A percentile compares a stretch with the other conserved stretches of the same genome.
phyloP scores from a whole-genome alignment of 768 basidiomycete species.

The Asterophora lycoperdoides region DNA sequence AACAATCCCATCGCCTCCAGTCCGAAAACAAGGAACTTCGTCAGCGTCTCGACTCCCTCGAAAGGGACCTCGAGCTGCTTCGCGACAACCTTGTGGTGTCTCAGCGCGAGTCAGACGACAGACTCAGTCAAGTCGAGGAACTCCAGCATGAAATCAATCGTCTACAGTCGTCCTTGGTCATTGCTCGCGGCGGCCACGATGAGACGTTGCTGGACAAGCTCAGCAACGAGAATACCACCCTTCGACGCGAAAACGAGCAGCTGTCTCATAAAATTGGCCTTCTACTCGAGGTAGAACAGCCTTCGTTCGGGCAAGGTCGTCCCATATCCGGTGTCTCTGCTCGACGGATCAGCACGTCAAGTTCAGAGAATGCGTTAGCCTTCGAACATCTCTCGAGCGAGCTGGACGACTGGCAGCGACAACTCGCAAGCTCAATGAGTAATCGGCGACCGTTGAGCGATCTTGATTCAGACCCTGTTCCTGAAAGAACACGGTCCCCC shows the following conservation, averaged over 20 bases:
- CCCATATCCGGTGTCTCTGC: conserved; percentile 57
- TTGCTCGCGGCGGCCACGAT: conserved; percentile 72
- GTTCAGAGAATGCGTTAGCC: conserved; percentile 74
- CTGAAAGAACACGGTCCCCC: conserved; percentile 60
- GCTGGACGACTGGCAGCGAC: conserved; percentile 83
- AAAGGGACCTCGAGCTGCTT: conserved; percentile 69
- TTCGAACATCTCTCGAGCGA: conserved; percentile 79
- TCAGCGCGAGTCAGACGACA: conserved; percentile 77
- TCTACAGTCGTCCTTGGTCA: conserved; percentile 64
- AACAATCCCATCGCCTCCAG: conserved; percentile 66
- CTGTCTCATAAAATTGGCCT: conserved; percentile 89
- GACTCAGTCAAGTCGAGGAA: conserved; percentile 70
- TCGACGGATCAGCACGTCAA: conserved; percentile 68
- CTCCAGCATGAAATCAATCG: conserved; percentile 77
- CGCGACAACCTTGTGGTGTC: conserved; percentile 66
- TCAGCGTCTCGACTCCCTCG: conserved; percentile 64
- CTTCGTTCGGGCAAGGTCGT: conserved; percentile 57
- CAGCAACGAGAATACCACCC: conserved; percentile 71
- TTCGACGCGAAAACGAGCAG: conserved; percentile 84
- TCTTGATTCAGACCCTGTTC: conserved; percentile 55
- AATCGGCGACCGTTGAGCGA: conserved; percentile 68
- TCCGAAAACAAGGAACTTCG: conserved; percentile 76
- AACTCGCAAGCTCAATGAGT: conserved; percentile 76
- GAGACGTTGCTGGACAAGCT: conserved; percentile 80
- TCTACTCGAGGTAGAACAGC: conserved; percentile 81